These are phyloP conservation scores for Mycosphaerella arachidis DNA, from an alignment of 2,329 filamentous ascomycete species.

Conservation along the genomic window DNA sequence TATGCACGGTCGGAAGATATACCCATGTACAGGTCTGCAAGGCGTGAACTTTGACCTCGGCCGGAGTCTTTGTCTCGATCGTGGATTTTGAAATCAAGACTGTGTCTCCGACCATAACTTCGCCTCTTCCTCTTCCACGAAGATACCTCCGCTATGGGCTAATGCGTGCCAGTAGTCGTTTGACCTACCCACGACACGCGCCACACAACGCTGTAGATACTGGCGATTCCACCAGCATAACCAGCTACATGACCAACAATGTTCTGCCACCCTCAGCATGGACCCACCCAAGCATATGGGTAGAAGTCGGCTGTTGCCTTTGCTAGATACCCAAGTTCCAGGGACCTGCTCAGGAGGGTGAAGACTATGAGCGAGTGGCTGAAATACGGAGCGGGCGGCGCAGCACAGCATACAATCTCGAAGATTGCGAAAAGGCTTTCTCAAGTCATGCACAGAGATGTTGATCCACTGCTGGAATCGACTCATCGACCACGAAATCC, in stretches of 20 bases:
- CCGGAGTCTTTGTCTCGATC: neutral
- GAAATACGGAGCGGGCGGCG: conserved; percentile 5
- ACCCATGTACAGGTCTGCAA: neutral
- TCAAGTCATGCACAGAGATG: conserved; percentile 11
- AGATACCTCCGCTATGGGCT: neutral
- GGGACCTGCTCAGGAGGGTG: conserved; percentile 8
- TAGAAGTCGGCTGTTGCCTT: conserved; percentile 9
- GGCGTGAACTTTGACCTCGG: neutral
- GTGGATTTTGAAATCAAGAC: neutral
- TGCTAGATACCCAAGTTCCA: conserved; percentile 11
- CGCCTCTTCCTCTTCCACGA: neutral
- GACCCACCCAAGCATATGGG: conserved; percentile 14
- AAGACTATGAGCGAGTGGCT: conserved; percentile 7
- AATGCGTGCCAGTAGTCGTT: neutral
- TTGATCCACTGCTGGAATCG: conserved; percentile 15
- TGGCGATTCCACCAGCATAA: conserved; percentile 12
- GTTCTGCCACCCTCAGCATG: conserved; percentile 7
- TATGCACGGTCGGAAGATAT: neutral
- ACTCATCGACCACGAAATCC: conserved; percentile 2
- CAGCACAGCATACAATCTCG: conserved; percentile 9
- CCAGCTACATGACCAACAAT: conserved; percentile 10
- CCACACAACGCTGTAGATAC: conserved; percentile 10
- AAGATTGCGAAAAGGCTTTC: conserved; percentile 14
- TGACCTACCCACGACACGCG: conserved; percentile 1
- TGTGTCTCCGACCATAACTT: neutral